Percentiles rank a stretch among this genome's conserved stretches.
phyloP scores from a whole-genome alignment of 805 yeast species.

The Yarrowia sp. region DNA sequence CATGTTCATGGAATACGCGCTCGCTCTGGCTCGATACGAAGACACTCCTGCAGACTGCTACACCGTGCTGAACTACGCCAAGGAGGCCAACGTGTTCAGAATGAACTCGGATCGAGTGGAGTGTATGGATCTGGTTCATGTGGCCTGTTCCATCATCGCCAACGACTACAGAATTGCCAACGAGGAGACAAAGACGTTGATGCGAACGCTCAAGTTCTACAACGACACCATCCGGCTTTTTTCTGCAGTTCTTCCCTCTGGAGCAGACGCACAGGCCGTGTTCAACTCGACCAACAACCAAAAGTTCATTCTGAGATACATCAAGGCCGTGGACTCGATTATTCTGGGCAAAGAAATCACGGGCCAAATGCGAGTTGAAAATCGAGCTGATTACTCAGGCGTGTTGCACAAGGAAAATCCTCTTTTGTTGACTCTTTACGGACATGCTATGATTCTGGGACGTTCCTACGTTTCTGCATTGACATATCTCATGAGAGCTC shows the following conservation, averaged over 20 bases:
- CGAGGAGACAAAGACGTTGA: slow-evolving; percentile 65
- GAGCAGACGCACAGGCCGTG: slow-evolving; percentile 62
- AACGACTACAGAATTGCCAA: slow-evolving; percentile 63
- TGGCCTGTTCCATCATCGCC: slow-evolving; percentile 62
- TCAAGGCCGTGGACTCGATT: slow-evolving; percentile 85
- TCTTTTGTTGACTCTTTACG: slow-evolving; percentile 78
- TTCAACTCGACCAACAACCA: slow-evolving; percentile 84
- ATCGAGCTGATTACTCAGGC: slow-evolving; percentile 48
- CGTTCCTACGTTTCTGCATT: slow-evolving; percentile 83
- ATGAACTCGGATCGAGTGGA: slow-evolving; percentile 67
- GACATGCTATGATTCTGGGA: slow-evolving; percentile 79
- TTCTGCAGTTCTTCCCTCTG: slow-evolving; percentile 69
- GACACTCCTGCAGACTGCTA: slow-evolving; percentile 64
- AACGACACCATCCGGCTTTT: slow-evolving; percentile 71
- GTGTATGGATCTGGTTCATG: slow-evolving; percentile 66
- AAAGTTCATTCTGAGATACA: slow-evolving; percentile 85
- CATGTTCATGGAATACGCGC: slow-evolving; percentile 78
- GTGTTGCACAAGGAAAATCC: slow-evolving; percentile 54
- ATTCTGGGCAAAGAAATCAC: slow-evolving; percentile 60
- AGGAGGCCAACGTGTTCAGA: slow-evolving; percentile 76
- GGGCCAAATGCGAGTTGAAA: slow-evolving; percentile 80
- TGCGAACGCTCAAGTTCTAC: slow-evolving; percentile 77
- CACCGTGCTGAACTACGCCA: slow-evolving; percentile 74
- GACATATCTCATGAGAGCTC: slow-evolving; percentile 76
- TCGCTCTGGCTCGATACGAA: slow-evolving; percentile 68